Conservation (phyloP, 352 stramenopile species). For the Globisporangium recalcitrans region DNA sequence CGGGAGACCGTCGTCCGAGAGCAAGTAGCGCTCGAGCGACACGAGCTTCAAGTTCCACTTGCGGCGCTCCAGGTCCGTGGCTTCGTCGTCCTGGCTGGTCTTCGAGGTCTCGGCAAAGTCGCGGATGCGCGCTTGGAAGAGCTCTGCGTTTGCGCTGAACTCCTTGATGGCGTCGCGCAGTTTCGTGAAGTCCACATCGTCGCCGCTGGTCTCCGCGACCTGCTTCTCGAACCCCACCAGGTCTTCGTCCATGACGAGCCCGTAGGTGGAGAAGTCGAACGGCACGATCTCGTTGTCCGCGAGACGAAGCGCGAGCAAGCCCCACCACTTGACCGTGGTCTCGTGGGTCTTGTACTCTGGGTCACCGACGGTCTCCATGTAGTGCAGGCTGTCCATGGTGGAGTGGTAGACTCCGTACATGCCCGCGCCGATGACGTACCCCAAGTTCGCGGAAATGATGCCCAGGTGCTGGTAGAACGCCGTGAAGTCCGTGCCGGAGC, state of each 20-base stretch:
- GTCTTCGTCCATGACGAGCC: constrained; percentile 46
- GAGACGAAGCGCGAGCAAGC: constrained; percentile 51
- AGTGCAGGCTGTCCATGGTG: constrained; percentile 80
- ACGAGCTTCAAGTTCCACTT: constrained; percentile 50
- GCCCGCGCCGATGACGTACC: constrained; percentile 26
- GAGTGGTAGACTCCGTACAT: constrained; percentile 83
- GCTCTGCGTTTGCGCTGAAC: constrained; percentile 29
- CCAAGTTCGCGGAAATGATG: constrained; percentile 68
- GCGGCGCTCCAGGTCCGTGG: neutral
- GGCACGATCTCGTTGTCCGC: constrained; percentile 48
- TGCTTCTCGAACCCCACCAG: constrained; percentile 26
- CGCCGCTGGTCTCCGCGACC: constrained; percentile 14
- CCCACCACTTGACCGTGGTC: constrained; percentile 56
- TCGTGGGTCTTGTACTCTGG: constrained; percentile 53
- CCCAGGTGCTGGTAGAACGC: constrained; percentile 79
- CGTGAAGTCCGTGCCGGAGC: constrained; percentile 61
- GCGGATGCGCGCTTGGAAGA: constrained; percentile 23
- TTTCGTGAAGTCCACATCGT: constrained; percentile 26
- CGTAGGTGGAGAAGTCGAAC: constrained; percentile 68
- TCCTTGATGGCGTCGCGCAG: constrained; percentile 37
- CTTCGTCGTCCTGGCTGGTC: neutral
- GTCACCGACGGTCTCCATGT: constrained; percentile 54
- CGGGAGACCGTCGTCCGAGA: constrained; percentile 31
- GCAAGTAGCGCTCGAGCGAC: constrained; percentile 41
- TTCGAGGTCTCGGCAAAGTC: constrained; percentile 12